Conservation (phyloP, 306 rosid species). For the Vigna angularis region DNA sequence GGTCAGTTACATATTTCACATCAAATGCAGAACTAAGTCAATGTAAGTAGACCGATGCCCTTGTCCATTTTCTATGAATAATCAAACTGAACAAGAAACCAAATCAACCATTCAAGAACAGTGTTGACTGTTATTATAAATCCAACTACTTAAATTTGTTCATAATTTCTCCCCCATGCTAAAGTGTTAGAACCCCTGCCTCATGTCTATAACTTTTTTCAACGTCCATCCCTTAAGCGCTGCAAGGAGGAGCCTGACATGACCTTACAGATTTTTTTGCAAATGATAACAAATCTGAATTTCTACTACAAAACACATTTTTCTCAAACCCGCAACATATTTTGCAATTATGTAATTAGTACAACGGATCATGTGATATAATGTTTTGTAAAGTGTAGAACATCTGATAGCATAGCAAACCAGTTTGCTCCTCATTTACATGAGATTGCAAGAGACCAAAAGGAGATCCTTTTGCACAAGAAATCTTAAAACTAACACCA, state of each 20-base stretch:
- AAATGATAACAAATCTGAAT: neutral
- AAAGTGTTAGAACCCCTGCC: constrained; percentile 21
- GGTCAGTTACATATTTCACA: constrained; percentile 21
- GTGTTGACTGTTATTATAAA: neutral
- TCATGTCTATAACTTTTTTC: constrained; percentile 21
- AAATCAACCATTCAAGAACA: constrained; percentile 37
- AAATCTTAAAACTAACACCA: constrained; percentile 34
- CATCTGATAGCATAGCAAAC: constrained; percentile 25
- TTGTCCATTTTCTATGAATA: constrained; percentile 12
- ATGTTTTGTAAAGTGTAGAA: constrained; percentile 20
- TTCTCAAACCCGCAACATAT: neutral
- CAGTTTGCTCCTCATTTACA: constrained; percentile 35
- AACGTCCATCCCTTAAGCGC: constrained; percentile 5
- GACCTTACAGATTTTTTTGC: neutral
- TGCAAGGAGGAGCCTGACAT: neutral
- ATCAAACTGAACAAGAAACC: constrained; percentile 33
- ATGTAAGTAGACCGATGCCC: constrained; percentile 19
- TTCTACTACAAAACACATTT: constrained; percentile 10
- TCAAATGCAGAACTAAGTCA: constrained; percentile 13
- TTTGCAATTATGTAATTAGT: constrained; percentile 8
- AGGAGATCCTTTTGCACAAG: constrained; percentile 27
- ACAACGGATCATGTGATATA: constrained; percentile 25
- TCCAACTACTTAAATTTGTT: constrained; percentile 14
- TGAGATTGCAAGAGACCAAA: constrained; percentile 17
- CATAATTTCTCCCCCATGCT: constrained; percentile 18